These are phyloP conservation scores for Monosporascus sp. DNA, from an alignment of 2,329 filamentous ascomycete genomes.

Conservation along the genomic window DNA sequence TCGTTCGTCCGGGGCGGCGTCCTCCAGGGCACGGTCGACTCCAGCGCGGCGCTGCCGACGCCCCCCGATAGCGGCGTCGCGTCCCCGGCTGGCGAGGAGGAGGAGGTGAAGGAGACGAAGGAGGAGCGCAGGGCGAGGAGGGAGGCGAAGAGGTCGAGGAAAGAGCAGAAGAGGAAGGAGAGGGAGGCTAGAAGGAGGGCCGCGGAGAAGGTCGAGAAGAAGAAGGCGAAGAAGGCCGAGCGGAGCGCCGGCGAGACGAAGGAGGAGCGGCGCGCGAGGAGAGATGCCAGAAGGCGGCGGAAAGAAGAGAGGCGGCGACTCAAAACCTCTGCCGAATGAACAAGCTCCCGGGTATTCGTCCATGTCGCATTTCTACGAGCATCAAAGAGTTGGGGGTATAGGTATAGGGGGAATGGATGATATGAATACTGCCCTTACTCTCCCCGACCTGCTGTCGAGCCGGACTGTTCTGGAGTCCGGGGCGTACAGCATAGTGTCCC, in stretches of 20 bases:
- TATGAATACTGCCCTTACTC: too few species aligned
- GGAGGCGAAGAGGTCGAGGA: slow-evolving; percentile 22
- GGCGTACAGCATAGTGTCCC: too few species aligned
- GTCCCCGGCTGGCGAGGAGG: slow-evolving; percentile 26
- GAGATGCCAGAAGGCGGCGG: slow-evolving; percentile 38
- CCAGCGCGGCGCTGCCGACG: slow-evolving; percentile 19
- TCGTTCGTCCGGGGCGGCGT: slow-evolving; percentile 80
- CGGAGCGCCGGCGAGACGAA: slow-evolving; percentile 38
- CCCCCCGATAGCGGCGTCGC: slow-evolving; percentile 26
- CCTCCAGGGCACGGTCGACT: slow-evolving; percentile 63
- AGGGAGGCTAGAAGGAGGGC: slow-evolving; percentile 22
- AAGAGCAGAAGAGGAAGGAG: slow-evolving; percentile 27
- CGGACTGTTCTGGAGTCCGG: too few species aligned
- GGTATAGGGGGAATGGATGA: too few species aligned
- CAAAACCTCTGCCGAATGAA: slow-evolving; percentile 11
- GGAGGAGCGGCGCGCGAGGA: slow-evolving; percentile 36
- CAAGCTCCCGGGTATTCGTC: too few species aligned
- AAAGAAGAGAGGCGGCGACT: slow-evolving; percentile 26
- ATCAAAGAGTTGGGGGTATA: too few species aligned
- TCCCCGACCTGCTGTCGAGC: too few species aligned
- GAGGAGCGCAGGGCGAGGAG: slow-evolving; percentile 16
- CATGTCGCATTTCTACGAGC: too few species aligned
- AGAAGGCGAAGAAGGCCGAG: slow-evolving; percentile 12
- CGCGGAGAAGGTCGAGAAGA: slow-evolving; percentile 23
- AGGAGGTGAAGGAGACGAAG: slow-evolving; percentile 31